Evolutionary conservation across 2,329 filamentous ascomycete species (phyloP), one percentile per base, ranked within the genome.

Genomic region (Teratosphaeria gauchensis): DNA sequence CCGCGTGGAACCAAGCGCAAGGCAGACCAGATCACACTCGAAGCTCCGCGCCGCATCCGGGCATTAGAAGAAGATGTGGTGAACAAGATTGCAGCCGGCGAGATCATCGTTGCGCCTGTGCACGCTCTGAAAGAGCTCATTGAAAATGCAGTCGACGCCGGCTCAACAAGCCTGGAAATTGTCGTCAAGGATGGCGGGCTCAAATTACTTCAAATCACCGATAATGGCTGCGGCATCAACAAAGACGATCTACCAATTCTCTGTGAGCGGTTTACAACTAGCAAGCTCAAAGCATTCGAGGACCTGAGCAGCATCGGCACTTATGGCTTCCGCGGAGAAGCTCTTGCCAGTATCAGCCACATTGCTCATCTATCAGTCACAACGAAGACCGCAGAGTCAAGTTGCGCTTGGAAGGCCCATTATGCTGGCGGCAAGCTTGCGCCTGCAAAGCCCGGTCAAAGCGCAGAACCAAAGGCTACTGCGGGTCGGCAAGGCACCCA

Each of bases 321-420:
- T 1, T 99, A 99, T 73, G 94, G 94, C n/a, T 99, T 99, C 70
- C 88, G 94, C 56, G 94, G 94, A 58, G 94, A 99, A 75, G 94
- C 94, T 3, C 77, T 99, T 57, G 94, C 94, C 14, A 97, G 94
- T 75, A 99, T 99, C 72, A 97, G 92, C 70, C 94, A 99, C 72
- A 96, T 99, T 67, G 92, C 95, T 35, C 95, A 99, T 76, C 80
- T 99, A 24, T 90, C 87, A 3, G 90, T 99, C 51, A 97, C 92
- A 1, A 99, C 95, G 7, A 95, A 91, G 72, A 97, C 92, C 1
- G 87, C 88, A 59, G 86, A 90, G 51, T 95, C 92, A 0, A 86
- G 84, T 65, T 89, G 90, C 74, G 94, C 94, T 16, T 99, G 89
- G 89, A 86, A 89, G 71, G 92, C 92, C 24, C 85, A 89, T 64